phyloP scores from a whole-genome alignment of 129 eudicot species.

The Pittosporum tobira region DNA sequence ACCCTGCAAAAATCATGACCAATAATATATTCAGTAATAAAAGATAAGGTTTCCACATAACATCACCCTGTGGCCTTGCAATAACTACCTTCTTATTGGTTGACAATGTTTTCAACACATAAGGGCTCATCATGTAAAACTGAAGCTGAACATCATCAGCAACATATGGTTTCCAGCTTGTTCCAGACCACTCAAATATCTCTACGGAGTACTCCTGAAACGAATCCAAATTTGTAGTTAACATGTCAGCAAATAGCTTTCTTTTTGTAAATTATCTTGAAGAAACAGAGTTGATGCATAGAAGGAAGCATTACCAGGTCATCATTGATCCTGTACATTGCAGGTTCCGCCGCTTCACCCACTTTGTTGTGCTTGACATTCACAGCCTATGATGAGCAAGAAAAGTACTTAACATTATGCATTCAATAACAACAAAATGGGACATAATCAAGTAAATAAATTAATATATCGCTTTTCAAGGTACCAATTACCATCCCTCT shows the following conservation, averaged over 20 bases:
- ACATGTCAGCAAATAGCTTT: not conserved
- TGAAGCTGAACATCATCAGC: slow-evolving; percentile 53
- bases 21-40: not conserved
- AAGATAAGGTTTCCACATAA: not conserved
- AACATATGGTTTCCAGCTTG: slow-evolving; percentile 45
- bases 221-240: not conserved
- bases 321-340: slow-evolving; percentile 45
- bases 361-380: slow-evolving; percentile 47
- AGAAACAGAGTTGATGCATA: not conserved
- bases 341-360: slow-evolving; percentile 44
- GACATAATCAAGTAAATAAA: no score
- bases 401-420: not conserved
- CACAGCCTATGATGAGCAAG: slow-evolving; percentile 24
- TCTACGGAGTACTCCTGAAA: slow-evolving; percentile 44
- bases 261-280: not conserved
- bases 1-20: slow-evolving; percentile 44
- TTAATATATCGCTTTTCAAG: no score
- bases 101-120: slow-evolving; percentile 44
- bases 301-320: slow-evolving; percentile 30
- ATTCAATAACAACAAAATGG: no score
- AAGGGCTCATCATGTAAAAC: slow-evolving; percentile 69
- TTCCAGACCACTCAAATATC: slow-evolving; percentile 51
- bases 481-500: no score
- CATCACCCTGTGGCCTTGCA: not conserved
- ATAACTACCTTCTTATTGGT: slow-evolving; percentile 42